These are phyloP conservation scores for Davidsoniella eucalypti DNA, from an alignment of 2,329 filamentous ascomycete species.

Conservation along the genomic window DNA sequence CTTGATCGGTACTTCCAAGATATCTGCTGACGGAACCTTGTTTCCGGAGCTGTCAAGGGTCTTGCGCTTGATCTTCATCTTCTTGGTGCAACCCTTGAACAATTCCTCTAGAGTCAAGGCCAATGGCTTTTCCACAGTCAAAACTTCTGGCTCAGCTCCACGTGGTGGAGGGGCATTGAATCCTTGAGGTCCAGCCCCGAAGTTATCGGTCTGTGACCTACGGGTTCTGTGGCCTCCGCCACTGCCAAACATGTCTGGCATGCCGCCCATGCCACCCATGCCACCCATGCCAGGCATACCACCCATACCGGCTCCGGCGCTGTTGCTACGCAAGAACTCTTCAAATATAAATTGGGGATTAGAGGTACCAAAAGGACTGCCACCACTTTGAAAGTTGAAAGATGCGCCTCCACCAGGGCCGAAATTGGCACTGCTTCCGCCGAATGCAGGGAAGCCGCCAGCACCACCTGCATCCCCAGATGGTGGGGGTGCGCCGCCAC, in stretches of 20 bases:
- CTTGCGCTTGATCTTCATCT: slow-evolving; percentile 97
- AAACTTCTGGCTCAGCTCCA: slow-evolving; percentile 58
- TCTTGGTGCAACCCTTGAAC: slow-evolving; percentile 76
- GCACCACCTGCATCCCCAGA: slow-evolving; percentile 36
- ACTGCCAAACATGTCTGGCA: slow-evolving; percentile 16
- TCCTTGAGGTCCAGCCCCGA: neutral
- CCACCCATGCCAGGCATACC: slow-evolving; percentile 25
- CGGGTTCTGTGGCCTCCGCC: neutral
- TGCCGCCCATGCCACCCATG: slow-evolving; percentile 25
- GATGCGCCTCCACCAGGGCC: neutral
- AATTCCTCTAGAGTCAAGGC: slow-evolving; percentile 75
- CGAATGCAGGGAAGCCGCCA: slow-evolving; percentile 38
- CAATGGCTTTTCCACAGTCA: slow-evolving; percentile 73
- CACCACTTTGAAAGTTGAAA: slow-evolving; percentile 24
- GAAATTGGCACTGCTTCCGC: slow-evolving; percentile 29
- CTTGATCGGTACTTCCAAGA: slow-evolving; percentile 90
- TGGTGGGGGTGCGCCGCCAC: slow-evolving; percentile 55
- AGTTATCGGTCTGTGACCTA: slow-evolving; percentile 2
- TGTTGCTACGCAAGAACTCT: slow-evolving; percentile 51
- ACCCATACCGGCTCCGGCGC: slow-evolving; percentile 27
- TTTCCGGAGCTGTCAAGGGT: slow-evolving; percentile 77
- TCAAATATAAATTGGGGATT: slow-evolving; percentile 72
- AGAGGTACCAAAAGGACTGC: slow-evolving; percentile 62
- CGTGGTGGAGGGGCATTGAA: slow-evolving; percentile 20
- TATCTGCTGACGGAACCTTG: slow-evolving; percentile 71